phyloP scores from a whole-genome alignment of 2,329 filamentous ascomycete species.

The Cercospora sp. region DNA sequence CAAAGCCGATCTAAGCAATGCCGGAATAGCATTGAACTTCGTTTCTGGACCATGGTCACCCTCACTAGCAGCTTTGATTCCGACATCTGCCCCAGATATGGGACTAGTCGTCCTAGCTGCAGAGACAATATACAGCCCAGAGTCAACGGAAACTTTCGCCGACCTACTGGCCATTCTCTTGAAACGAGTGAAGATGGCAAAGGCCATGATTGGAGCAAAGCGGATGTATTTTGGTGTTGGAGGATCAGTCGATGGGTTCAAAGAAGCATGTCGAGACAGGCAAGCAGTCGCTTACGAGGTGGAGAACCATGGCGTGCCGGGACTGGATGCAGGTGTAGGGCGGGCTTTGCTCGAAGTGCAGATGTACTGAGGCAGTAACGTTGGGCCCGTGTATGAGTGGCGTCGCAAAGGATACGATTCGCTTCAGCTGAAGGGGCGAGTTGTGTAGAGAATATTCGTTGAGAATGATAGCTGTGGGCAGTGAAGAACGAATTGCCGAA shows the following conservation, averaged over 20 bases:
- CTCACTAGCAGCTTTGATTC: constrained; percentile 60
- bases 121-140: constrained; percentile 81
- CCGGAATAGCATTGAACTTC: constrained; percentile 62
- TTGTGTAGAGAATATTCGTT: constrained; percentile 4
- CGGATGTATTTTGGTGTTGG: constrained; percentile 82
- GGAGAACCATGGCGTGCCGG: constrained; percentile 48
- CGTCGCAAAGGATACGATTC: neutral
- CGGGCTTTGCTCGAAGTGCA: constrained; percentile 52
- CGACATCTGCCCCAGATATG: constrained; percentile 39
- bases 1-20: constrained; percentile 52
- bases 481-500: neutral
- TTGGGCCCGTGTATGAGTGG: neutral
- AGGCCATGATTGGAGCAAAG: constrained; percentile 73
- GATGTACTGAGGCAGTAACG: constrained; percentile 35
- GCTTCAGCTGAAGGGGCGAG: neutral
- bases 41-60: constrained; percentile 74
- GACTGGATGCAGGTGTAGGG: constrained; percentile 48
- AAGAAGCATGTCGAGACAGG: constrained; percentile 45
- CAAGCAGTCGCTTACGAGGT: constrained; percentile 52
- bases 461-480: constrained; percentile 14
- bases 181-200: constrained; percentile 53
- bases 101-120: constrained; percentile 65
- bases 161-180: constrained; percentile 65
- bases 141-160: constrained; percentile 67
- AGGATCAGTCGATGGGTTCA: constrained; percentile 75